Conservation (phyloP, 2,329 filamentous ascomycete species). For the Colletotrichum sp. region DNA sequence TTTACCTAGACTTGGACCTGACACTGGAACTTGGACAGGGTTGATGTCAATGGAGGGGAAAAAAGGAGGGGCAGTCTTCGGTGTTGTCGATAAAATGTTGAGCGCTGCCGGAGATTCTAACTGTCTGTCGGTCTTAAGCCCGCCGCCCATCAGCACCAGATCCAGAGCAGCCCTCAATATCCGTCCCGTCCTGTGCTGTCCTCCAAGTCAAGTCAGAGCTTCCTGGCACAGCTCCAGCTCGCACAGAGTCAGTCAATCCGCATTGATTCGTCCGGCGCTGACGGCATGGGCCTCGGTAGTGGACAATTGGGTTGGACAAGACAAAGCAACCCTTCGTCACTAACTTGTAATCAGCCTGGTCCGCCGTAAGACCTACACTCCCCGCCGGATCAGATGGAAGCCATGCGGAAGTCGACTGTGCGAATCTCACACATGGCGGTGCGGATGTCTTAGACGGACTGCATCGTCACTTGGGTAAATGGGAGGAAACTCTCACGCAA, state of each 20-base stretch:
- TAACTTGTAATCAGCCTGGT: not conserved
- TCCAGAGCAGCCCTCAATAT: not conserved
- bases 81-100: slow-evolving; percentile 18
- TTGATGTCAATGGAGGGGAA: slow-evolving; percentile 21
- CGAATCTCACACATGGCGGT: not conserved
- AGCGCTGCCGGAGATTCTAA: slow-evolving; percentile 15
- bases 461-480: not conserved
- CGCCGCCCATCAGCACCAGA: not conserved
- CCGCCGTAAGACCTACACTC: not conserved
- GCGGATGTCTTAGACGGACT: not conserved
- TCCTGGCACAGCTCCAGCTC: slow-evolving; percentile 12
- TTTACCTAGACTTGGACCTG: not conserved
- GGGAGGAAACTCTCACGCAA: not conserved
- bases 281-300: slow-evolving; percentile 8
- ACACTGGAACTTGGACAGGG: slow-evolving; percentile 14
- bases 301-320: not conserved
- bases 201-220: slow-evolving; percentile 1
- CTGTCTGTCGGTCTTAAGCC: slow-evolving; percentile 15
- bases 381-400: not conserved
- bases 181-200: not conserved
- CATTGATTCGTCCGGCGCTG: slow-evolving; percentile 14
- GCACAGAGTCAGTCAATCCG: slow-evolving; percentile 17
- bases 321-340: not conserved
- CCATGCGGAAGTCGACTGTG: not conserved
- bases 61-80: slow-evolving; percentile 7